Evolutionary conservation across 371 early-diverging fungal genomes (phyloP).

Genomic region (Mucor racemosus): DNA sequence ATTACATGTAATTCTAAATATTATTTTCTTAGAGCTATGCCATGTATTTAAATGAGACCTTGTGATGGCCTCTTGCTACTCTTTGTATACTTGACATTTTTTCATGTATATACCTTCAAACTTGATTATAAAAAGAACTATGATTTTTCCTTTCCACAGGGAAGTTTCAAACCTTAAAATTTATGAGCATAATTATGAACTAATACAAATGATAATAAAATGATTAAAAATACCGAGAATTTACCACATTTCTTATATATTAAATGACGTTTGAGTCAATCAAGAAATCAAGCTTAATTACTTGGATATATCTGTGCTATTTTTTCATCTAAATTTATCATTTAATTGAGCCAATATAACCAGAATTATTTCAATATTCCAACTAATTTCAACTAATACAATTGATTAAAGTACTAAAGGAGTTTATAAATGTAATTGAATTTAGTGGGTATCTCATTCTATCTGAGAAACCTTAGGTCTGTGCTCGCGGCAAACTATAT

Average conservation of each 20-base stretch:
- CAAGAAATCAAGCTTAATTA: neutral
- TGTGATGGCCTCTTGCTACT: neutral
- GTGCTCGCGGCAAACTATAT: neutral
- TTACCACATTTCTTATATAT: neutral
- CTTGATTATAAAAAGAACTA: neutral
- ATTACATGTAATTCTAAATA: neutral
- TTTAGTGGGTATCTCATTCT: neutral
- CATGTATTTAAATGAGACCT: neutral
- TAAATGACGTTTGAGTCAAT: neutral
- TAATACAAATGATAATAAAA: neutral
- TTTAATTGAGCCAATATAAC: neutral
- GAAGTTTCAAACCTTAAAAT: constrained; percentile 5
- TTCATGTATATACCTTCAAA: neutral
- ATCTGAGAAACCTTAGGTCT: neutral
- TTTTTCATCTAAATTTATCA: neutral
- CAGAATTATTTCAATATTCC: neutral
- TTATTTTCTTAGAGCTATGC: neutral
- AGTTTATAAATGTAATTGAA: neutral
- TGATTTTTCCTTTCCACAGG: neutral
- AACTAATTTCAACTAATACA: neutral
- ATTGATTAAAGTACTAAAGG: neutral
- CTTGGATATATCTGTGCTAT: too few species aligned
- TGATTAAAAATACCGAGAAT: neutral
- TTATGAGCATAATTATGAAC: neutral
- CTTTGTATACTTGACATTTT: neutral